These are phyloP conservation scores for Hymenoscyphus fructigenus DNA, from an alignment of 2,329 filamentous ascomycete genomes.

Conservation along the genomic window DNA sequence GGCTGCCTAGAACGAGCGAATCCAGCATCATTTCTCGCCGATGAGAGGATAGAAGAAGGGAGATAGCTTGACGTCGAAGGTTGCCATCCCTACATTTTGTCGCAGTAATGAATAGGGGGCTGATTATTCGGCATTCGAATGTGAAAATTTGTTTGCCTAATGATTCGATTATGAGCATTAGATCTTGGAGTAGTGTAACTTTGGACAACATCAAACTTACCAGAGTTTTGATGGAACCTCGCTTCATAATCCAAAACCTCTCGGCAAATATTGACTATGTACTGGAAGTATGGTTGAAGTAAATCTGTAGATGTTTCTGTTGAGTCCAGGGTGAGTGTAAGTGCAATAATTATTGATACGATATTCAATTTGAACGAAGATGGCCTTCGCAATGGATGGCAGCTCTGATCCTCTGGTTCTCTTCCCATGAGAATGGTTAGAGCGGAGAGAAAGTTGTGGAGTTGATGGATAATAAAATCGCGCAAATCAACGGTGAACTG, in stretches of 20 bases:
- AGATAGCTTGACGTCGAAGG: slow-evolving; percentile 59
- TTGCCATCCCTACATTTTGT: slow-evolving; percentile 60
- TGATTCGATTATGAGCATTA: not conserved
- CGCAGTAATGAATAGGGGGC: slow-evolving; percentile 62
- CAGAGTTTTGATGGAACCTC: slow-evolving; percentile 1
- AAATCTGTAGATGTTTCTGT: slow-evolving; percentile 21
- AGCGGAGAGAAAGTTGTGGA: slow-evolving; percentile 15
- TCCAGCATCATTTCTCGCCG: slow-evolving; percentile 69
- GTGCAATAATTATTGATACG: slow-evolving; percentile 13
- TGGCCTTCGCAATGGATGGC: slow-evolving; percentile 21
- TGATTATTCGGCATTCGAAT: slow-evolving; percentile 49
- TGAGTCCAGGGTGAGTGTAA: slow-evolving; percentile 17
- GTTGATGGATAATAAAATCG: slow-evolving; percentile 19
- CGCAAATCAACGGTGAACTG: slow-evolving; percentile 9
- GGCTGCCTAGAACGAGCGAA: slow-evolving; percentile 22
- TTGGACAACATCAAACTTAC: not conserved
- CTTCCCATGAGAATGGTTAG: slow-evolving; percentile 45
- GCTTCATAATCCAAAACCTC: slow-evolving; percentile 45
- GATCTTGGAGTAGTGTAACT: not conserved
- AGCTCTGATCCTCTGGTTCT: slow-evolving; percentile 48
- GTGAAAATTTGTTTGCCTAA: slow-evolving; percentile 22
- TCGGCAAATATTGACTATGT: slow-evolving; percentile 48
- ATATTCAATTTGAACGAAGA: slow-evolving; percentile 19
- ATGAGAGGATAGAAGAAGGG: slow-evolving; percentile 57
- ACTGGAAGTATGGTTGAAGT: slow-evolving; percentile 51